Percentiles rank a stretch among this genome's conserved stretches.
Evolutionary conservation across 805 yeast species (phyloP).

Genomic region (Wickerhamia fluorescens): DNA sequence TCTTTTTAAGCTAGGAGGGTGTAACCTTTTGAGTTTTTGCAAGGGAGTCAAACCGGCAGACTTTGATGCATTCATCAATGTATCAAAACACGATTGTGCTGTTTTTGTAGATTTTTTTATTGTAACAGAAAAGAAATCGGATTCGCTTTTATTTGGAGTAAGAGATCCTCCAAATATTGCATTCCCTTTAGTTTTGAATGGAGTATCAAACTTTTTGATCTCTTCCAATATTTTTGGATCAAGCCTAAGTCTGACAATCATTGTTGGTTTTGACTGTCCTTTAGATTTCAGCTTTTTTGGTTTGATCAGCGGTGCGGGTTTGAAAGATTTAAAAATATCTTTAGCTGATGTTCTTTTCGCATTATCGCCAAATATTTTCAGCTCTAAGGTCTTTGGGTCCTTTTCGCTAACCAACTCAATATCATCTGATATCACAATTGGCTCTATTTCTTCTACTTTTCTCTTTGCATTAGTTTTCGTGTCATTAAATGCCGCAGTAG

Average conservation of each 20-base stretch:
- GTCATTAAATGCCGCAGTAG: too few species aligned
- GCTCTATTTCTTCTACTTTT: slow-evolving; percentile 2
- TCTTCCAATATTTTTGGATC: slow-evolving; percentile 17
- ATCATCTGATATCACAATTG: slow-evolving; percentile 3
- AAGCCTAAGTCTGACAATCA: slow-evolving; percentile 17
- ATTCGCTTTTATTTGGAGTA: not conserved
- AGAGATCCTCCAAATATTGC: not conserved
- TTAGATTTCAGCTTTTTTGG: slow-evolving; percentile 1
- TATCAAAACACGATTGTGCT: slow-evolving; percentile 23
- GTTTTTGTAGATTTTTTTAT: slow-evolving; percentile 6
- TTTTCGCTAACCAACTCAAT: slow-evolving; percentile 1
- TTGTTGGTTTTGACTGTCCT: slow-evolving; percentile 1
- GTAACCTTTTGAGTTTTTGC: slow-evolving; percentile 25
- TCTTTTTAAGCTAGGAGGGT: slow-evolving; percentile 21
- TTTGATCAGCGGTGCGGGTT: slow-evolving; percentile 1
- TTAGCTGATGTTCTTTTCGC: slow-evolving; percentile 22
- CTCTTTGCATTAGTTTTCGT: slow-evolving; percentile 3
- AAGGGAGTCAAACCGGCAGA: slow-evolving; percentile 21
- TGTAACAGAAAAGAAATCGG: slow-evolving; percentile 4
- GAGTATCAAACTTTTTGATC: slow-evolving; percentile 20
- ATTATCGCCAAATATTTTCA: slow-evolving; percentile 12
- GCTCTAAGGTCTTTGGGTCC: slow-evolving; percentile 10
- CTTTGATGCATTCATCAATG: slow-evolving; percentile 32
- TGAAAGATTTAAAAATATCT: slow-evolving; percentile 49
- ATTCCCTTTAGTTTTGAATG: slow-evolving; percentile 23